Evolutionary conservation across 768 basidiomycete genomes (phyloP).

Genomic region (Mycena latifolia): DNA sequence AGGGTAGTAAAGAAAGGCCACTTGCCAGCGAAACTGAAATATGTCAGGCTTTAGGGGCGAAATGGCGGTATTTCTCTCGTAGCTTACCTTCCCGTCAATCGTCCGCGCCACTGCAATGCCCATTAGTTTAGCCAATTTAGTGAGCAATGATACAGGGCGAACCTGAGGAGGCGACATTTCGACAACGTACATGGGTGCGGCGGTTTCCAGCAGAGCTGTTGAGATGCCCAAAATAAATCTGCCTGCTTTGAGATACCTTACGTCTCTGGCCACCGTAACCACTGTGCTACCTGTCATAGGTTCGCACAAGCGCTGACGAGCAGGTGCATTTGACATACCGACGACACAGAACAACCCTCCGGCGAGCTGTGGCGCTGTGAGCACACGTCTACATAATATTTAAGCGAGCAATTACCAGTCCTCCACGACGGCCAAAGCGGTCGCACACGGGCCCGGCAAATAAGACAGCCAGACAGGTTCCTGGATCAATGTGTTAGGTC

Average conservation of each 20-base stretch:
- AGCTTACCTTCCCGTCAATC: slow-evolving; percentile 62
- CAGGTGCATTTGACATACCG: slow-evolving; percentile 38
- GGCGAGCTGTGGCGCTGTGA: slow-evolving; percentile 44
- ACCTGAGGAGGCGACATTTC: slow-evolving; percentile 72
- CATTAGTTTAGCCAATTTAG: neutral
- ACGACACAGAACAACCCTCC: slow-evolving; percentile 55
- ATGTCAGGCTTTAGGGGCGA: neutral
- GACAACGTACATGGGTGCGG: slow-evolving; percentile 62
- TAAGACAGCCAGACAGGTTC: slow-evolving; percentile 52
- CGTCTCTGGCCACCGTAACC: slow-evolving; percentile 57
- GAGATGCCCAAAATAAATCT: slow-evolving; percentile 68
- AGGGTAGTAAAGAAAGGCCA: slow-evolving; percentile 35
- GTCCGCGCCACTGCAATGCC: slow-evolving; percentile 58
- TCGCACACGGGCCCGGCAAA: slow-evolving; percentile 58
- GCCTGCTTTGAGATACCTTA: slow-evolving; percentile 63
- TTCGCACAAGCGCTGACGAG: no score
- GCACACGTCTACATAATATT: neutral
- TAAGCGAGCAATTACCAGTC: slow-evolving; percentile 50
- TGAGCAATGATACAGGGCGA: slow-evolving; percentile 2
- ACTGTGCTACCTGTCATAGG: slow-evolving; percentile 54
- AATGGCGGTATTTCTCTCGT: neutral
- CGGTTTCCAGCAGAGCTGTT: slow-evolving; percentile 59
- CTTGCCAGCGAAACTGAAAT: slow-evolving; percentile 50
- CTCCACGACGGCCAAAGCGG: slow-evolving; percentile 57
- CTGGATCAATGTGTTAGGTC: slow-evolving; percentile 27